These are phyloP conservation scores for Panaeolus cyanescens DNA, from an alignment of 768 basidiomycete species.

Conservation along the genomic window DNA sequence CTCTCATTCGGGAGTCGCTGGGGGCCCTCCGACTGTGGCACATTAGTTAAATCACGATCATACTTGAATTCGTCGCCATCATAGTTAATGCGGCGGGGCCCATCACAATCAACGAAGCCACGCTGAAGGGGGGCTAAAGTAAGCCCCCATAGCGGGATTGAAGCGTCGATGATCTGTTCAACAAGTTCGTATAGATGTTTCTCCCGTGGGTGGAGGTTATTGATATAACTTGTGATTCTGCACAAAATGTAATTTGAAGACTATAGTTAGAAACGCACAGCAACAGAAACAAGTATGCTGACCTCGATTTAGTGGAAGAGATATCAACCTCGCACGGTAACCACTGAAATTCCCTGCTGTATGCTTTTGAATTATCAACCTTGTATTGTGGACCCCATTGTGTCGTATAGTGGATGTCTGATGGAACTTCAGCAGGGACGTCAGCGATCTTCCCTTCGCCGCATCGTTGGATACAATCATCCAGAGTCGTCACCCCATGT, in stretches of 20 bases:
- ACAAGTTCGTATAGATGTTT: conserved; percentile 25
- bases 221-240: conserved; percentile 43
- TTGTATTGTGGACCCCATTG: too few species aligned
- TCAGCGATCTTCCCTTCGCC: conserved; percentile 20
- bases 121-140: conserved; percentile 15
- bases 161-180: conserved; percentile 22
- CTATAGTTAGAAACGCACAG: too few species aligned
- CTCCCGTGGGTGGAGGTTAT: conserved; percentile 37
- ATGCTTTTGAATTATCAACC: background rate
- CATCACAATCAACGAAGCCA: background rate
- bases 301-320: conserved; percentile 21
- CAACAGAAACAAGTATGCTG: background rate
- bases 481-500: conserved; percentile 18
- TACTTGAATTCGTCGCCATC: conserved; percentile 9
- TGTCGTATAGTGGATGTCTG: background rate
- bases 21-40: conserved; percentile 16
- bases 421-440: conserved; percentile 8
- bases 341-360: conserved; percentile 29
- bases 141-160: conserved; percentile 36
- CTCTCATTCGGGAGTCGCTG: conserved; percentile 17
- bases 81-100: conserved; percentile 19
- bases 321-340: conserved; percentile 31
- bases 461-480: conserved; percentile 22
- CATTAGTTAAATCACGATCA: conserved; percentile 15
- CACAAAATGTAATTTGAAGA: too few species aligned